These are phyloP conservation scores for Tanacetum coccineum DNA, from an alignment of 129 eudicot genomes.

Conservation along the genomic window DNA sequence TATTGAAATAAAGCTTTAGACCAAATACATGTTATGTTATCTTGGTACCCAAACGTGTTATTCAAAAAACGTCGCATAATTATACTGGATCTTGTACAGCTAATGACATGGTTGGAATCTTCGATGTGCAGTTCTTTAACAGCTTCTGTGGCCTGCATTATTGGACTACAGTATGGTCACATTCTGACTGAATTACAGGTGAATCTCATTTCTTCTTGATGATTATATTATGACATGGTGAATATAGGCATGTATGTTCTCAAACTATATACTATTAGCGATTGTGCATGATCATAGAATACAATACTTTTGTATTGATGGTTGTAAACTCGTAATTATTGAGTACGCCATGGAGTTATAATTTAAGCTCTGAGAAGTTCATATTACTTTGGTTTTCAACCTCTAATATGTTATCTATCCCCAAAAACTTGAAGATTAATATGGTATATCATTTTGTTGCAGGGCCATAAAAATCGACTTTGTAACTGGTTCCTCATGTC, in stretches of 20 bases:
- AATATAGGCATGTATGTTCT: neutral
- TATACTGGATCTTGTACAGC: slow-evolving; percentile 1
- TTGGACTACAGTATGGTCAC: slow-evolving; percentile 81
- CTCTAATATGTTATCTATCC: slow-evolving; percentile 9
- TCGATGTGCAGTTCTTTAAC: slow-evolving; percentile 55
- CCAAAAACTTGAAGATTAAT: slow-evolving; percentile 6
- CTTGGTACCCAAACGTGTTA: neutral
- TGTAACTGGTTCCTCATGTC: slow-evolving; percentile 53
- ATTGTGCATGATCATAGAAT: neutral
- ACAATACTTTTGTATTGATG: neutral
- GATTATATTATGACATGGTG: neutral
- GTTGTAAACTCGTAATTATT: neutral
- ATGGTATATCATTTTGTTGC: slow-evolving; percentile 17
- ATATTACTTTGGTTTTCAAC: slow-evolving; percentile 8
- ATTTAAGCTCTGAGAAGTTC: slow-evolving; percentile 1
- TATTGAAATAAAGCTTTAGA: neutral
- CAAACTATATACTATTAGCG: slow-evolving; percentile 5
- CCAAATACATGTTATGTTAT: slow-evolving; percentile 4
- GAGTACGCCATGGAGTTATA: slow-evolving; percentile 5
- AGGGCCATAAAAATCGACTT: slow-evolving; percentile 75
- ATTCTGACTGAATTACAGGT: slow-evolving; percentile 61
- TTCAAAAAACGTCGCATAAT: neutral
- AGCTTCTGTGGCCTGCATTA: slow-evolving; percentile 59
- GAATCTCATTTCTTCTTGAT: slow-evolving; percentile 5
- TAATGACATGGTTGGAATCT: slow-evolving; percentile 15